Evolutionary conservation across 2,329 filamentous ascomycete genomes (phyloP), one percentile per base, ranked within the genome.

Genomic region (Tolypocladium tundrense): DNA sequence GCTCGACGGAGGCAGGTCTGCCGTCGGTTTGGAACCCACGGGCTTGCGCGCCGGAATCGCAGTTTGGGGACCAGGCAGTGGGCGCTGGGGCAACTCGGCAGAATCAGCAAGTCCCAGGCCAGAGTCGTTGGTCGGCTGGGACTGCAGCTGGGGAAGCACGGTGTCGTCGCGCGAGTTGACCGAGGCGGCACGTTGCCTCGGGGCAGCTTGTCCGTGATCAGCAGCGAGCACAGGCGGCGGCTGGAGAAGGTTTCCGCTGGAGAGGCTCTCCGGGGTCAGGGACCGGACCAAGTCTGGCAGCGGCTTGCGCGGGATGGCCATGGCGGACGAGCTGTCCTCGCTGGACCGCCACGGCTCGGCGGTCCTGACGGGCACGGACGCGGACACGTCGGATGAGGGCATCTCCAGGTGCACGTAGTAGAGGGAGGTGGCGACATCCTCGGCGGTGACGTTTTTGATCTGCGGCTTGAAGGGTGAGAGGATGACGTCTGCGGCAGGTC

Each of bases 401-500:
- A 60, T 57, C 58, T 69, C 67, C 43, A 95, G 82, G 72, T 97
- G 93, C 56, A 97, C 77, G 69, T 94, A 97, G 74, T 97, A 99
- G 6, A 99, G 80, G 16, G 88, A 96, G 66, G 86, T 90, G 58
- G 88, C 84, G 54, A 99, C 87, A 69, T 97, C 93, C 69, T 92
- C 87, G 51, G 84, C 86, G 0, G 91, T 95, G 62, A 99, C 90
- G 60, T 91, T 93, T 70, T 94, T 96, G 48, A 88, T 81, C 55
- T 89, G 86, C 2, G 94, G 94, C 69, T 96, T 96, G 61, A 94
- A 82, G 0, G 94, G 90, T 1, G 93, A 95, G 52, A 99, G 84
- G 65, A 97, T 95, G 58, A 97, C 82, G 79, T 97, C 93, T 94
- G 43, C 6, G 52, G n/a, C 57, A 58, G 60, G 60, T 62, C 63